A percentile compares a stretch with the other conserved stretches of the same genome.
phyloP scores from a whole-genome alignment of 1,284 basidiomycete genomes.

The Clitocybe nebularis region DNA sequence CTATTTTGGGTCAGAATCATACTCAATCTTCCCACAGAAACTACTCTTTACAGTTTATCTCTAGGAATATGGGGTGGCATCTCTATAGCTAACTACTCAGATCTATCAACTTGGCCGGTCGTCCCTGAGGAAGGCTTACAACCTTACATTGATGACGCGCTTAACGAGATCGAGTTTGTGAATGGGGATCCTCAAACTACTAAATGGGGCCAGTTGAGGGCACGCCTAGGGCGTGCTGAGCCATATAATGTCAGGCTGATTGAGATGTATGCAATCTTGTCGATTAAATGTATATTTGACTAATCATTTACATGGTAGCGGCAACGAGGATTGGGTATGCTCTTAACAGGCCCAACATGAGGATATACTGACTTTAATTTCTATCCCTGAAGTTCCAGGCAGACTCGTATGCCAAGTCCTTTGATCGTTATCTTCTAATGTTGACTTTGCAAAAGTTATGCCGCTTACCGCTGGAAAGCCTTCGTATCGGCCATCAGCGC shows the following conservation, averaged over 20 bases:
- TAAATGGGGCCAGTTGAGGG: slow-evolving; percentile 31
- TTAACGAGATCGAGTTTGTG: slow-evolving; percentile 36
- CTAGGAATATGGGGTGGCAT: slow-evolving; percentile 34
- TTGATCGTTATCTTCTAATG: not conserved
- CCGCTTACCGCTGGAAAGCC: slow-evolving; percentile 31
- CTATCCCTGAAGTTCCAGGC: slow-evolving; percentile 25
- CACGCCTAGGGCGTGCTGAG: slow-evolving; percentile 31
- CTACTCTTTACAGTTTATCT: not conserved
- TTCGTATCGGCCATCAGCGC: slow-evolving; percentile 29
- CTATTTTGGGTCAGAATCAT: too few species aligned
- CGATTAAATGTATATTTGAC: not conserved
- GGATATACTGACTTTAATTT: not conserved
- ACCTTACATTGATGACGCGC: slow-evolving; percentile 31
- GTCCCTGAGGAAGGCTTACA: slow-evolving; percentile 32
- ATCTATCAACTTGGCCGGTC: slow-evolving; percentile 28
- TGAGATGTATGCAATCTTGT: slow-evolving; percentile 29
- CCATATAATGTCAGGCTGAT: slow-evolving; percentile 35
- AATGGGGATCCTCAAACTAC: slow-evolving; percentile 29
- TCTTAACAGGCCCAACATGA: not conserved
- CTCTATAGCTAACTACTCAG: slow-evolving; percentile 28
- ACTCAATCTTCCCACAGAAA: not conserved
- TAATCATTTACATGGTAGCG: slow-evolving; percentile 17
- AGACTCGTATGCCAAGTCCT: slow-evolving; percentile 22
- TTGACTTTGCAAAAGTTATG: slow-evolving; percentile 25
- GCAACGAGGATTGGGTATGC: slow-evolving; percentile 32